Evolutionary conservation across 768 basidiomycete species (phyloP), one percentile per base, ranked within the genome.

Genomic region (Boletus coccyginus): DNA sequence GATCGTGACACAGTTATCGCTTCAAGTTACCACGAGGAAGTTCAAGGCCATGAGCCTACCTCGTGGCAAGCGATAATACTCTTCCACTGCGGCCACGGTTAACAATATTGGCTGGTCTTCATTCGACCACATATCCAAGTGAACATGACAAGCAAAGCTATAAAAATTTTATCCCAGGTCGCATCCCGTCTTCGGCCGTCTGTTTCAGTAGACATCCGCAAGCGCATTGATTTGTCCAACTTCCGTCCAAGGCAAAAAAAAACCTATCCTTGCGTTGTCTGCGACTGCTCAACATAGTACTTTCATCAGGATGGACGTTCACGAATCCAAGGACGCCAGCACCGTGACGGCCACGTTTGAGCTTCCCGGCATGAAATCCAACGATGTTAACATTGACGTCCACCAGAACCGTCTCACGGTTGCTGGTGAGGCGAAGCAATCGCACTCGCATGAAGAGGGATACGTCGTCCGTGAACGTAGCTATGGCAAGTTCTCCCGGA

Each of bases 351-450:
- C 80, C 14, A 76, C 75, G 17, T 81, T 83, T 58, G 83, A 82
- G 61, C 70, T 81, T 8, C 82, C 82, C 12, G 81, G 81, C 10
- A 64, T 83, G 54, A 78, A 73, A 57, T 78, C 79, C 62, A 76
- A 78, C 50, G 73, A 80, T 48, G 74, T 83, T 49, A 66, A 67
- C 46, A 77, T 83, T 51, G 77, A 81, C 55, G 69, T 81, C 17
- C 73, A 75, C 50, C 74, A 79, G 56, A 70, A 74, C 53, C 74
- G 74, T 39, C 70, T 84, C 47, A 77, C 70, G 16, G 68, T 84
- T 46, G 74, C 76, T 5, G 81, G 78, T 31, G 76, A 83, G 66
- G 69, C 63, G 53, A 73, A 69, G 24, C 45, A 63, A 5, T 71
- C 74, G 5, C 40, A 64, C 1, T 72, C 77, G 9, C 73, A 75